phyloP scores from a whole-genome alignment of 116 monocot species.

The Trichopus zeylanicus region DNA sequence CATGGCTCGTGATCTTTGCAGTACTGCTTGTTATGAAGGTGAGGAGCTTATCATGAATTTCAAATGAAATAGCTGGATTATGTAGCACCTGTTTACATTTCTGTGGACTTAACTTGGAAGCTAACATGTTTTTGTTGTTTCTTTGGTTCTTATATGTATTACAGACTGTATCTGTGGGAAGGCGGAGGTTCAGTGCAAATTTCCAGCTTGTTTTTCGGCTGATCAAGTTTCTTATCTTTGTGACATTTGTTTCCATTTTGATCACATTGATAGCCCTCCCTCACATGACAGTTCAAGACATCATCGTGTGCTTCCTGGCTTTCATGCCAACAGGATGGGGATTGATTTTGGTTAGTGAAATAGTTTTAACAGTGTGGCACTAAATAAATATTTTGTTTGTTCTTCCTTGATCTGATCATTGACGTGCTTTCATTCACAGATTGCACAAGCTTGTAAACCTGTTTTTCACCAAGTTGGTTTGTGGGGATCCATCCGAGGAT shows the following conservation, averaged over 20 bases:
- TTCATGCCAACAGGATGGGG: slow-evolving; percentile 99
- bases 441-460: slow-evolving; percentile 34
- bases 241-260: slow-evolving; percentile 59
- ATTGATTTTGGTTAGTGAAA: slow-evolving; percentile 57
- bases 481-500: slow-evolving; percentile 31
- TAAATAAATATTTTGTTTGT: background rate
- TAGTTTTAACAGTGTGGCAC: background rate
- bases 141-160: background rate
- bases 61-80: background rate
- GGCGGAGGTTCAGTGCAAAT: slow-evolving; percentile 84
- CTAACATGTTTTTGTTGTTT: too few species aligned
- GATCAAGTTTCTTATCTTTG: slow-evolving; percentile 82
- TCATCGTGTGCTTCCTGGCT: slow-evolving; percentile 74
- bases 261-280: slow-evolving; percentile 62
- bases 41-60: background rate
- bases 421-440: slow-evolving; percentile 2
- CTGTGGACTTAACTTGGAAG: too few species aligned
- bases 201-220: slow-evolving; percentile 85
- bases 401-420: background rate
- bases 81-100: too few species aligned
- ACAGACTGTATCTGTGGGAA: slow-evolving; percentile 80
- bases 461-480: slow-evolving; percentile 16
- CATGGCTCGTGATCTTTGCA: slow-evolving; percentile 59
- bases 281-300: slow-evolving; percentile 72
- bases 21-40: slow-evolving; percentile 63